These are phyloP conservation scores for Komagataella populi DNA, from an alignment of 805 yeast genomes.

Conservation along the genomic window DNA sequence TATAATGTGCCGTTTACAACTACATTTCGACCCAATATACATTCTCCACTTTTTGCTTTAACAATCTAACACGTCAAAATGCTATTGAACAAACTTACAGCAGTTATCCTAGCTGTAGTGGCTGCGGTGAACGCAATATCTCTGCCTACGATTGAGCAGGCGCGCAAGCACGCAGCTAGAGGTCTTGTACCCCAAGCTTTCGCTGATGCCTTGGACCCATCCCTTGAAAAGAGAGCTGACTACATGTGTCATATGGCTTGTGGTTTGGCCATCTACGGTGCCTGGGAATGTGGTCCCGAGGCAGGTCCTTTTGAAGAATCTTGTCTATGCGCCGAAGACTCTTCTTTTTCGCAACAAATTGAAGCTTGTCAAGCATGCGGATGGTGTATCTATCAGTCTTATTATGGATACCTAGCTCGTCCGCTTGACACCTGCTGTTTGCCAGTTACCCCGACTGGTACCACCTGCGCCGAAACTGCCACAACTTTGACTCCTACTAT, in stretches of 20 bases:
- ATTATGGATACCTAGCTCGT: background rate
- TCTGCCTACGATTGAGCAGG: background rate
- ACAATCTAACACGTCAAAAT: constrained; percentile 11
- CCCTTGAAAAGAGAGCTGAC: background rate
- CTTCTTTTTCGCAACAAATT: background rate
- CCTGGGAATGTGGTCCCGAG: background rate
- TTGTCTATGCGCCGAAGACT: background rate
- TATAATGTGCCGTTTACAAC: background rate
- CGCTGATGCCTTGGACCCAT: background rate
- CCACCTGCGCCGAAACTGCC: background rate
- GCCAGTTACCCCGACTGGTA: background rate
- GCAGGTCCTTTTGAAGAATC: background rate
- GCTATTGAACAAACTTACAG: background rate
- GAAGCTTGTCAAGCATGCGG: background rate
- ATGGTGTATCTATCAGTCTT: background rate
- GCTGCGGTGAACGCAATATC: background rate
- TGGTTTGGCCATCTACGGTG: background rate
- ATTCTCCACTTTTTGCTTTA: background rate
- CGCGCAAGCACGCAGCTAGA: background rate
- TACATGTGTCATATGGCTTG: background rate
- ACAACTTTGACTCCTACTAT: background rate
- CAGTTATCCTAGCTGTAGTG: background rate
- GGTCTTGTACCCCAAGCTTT: background rate
- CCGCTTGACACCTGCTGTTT: background rate
- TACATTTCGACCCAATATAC: background rate